Base-by-base conservation (phyloP, 768 basidiomycete species). In the Roridomyces roridus region DNA sequence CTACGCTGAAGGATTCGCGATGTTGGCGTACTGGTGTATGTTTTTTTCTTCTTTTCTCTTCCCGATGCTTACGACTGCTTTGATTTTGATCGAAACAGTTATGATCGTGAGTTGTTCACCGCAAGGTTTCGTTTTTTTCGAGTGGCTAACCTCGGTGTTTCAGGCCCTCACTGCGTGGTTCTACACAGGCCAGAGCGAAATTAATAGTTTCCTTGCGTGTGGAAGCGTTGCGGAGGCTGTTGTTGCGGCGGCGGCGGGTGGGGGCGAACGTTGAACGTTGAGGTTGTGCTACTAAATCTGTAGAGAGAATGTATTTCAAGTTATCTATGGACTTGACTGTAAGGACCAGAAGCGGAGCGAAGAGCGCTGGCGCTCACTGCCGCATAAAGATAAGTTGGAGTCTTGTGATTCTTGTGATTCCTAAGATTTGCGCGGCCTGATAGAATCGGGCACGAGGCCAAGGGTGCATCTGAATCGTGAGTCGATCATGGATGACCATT, bases 1-100 rank as follows among this genome's bases (percentile, higher is more conserved):
- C 64, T 90, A 88, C 88, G 84, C 81, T 2, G 88, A 90, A 72
- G 87, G 89, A 23, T 74, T 80, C 34, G 78, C 83, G 28, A 80
- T 91, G 79, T 39, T 51, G 14, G 57, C 50, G 8, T 69, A 91
- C 89, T 66, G 43, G 78, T 46, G 87, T 90, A 81, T 86, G 87
- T 53, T 88, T 80, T 50, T 57, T 74, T 70, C 35, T n/a, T n/a
- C n/a, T n/a, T n/a, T 15, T 21, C 28, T 15, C 3, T 25, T 23
- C 29, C 29, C 14, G 7, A 14, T 7, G 14, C 29, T 31, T 31
- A 7, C 29, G 29, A 31, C 7, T 31, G 11, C 51, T 51, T 31
- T 31, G 29, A 6, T 31, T 34, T 29, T 29, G 8, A 25, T 31
- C 29, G 29, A 31, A 18, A 0, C 15, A 59, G 57, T 59, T 10